phyloP scores from a whole-genome alignment of 2,329 filamentous ascomycete genomes.

The Aspergillus amoenus region DNA sequence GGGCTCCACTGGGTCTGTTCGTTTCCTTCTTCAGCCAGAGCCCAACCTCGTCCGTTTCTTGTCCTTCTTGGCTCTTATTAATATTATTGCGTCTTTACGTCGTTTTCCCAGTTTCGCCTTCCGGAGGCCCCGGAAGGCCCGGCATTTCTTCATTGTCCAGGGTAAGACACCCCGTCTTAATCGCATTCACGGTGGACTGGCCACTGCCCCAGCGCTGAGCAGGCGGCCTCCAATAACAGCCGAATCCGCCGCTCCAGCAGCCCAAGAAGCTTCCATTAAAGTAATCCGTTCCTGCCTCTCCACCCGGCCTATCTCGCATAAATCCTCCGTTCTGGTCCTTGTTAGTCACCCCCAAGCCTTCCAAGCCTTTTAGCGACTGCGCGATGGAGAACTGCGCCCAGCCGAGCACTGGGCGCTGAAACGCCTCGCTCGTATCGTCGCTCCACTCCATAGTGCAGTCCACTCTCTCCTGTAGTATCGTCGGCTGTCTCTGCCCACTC shows the following conservation, averaged over 20 bases:
- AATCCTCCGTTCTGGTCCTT: neutral
- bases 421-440: neutral
- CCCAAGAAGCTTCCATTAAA: neutral
- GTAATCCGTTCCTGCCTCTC: conserved; percentile 12
- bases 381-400: neutral
- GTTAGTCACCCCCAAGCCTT: neutral
- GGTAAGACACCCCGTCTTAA: too few species aligned
- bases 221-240: neutral
- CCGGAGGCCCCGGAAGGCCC: too few species aligned
- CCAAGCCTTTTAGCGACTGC: neutral
- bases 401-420: conserved; percentile 1
- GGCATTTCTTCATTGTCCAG: too few species aligned
- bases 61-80: too few species aligned
- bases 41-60: too few species aligned
- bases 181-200: too few species aligned
- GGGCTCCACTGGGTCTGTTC: conserved; percentile 14
- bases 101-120: too few species aligned
- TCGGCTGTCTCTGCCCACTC: neutral
- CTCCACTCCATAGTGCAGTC: neutral
- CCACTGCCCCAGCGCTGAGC: too few species aligned
- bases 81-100: too few species aligned
- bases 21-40: neutral
- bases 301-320: conserved; percentile 7
- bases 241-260: neutral
- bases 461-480: neutral